Evolutionary conservation across 495 filamentous ascomycete genomes (phyloP), one percentile per base, ranked within the genome.

Genomic region (Penicillium herquei): DNA sequence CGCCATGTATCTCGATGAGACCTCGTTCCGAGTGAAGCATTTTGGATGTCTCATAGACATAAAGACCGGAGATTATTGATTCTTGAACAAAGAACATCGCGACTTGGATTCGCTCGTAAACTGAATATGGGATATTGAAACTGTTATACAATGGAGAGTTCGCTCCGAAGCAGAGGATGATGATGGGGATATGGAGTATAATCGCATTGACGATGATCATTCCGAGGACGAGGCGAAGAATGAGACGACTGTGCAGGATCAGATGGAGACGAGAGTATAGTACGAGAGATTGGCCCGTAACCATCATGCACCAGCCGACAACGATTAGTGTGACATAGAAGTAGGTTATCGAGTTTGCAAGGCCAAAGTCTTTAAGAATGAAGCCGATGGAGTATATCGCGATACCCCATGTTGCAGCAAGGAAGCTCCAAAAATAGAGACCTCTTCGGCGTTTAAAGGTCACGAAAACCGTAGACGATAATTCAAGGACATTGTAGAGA

Each of bases 31-130:
- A 37, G 12, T 37, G 34, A 2, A 78, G 58, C 51, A 67, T 61
- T 12, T 69, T 67, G 35, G 62, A 56, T 12, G 73, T 68, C 21
- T 72, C 69, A 50, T 58, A 65, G 31, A 75, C 72, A 59, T 77
- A 77, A 39, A 76, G 56, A 33, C 62, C 54, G 35, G 66, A 71
- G n/a, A 77, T 56, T 34, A 62, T 50, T 7, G 52, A 54, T 52
- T 77, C 73, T 50, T 77, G 74, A 10, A 70, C 59, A 49, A 68
- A 72, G 63, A 75, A 77, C 34, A 71, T 63, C 39, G 65, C 65
- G n/a, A 68, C 58, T 44, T 73, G 70, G 26, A 73, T 47, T 49
- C 64, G 61, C 42, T 73, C 69, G 61, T 61, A 70, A 51, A 68
- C 56, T 73, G 56, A 43, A 73, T 61, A 54, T 71, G 68, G 58